phyloP scores from a whole-genome alignment of 2,329 filamentous ascomycete genomes.

The Amauroascus verrucosus region DNA sequence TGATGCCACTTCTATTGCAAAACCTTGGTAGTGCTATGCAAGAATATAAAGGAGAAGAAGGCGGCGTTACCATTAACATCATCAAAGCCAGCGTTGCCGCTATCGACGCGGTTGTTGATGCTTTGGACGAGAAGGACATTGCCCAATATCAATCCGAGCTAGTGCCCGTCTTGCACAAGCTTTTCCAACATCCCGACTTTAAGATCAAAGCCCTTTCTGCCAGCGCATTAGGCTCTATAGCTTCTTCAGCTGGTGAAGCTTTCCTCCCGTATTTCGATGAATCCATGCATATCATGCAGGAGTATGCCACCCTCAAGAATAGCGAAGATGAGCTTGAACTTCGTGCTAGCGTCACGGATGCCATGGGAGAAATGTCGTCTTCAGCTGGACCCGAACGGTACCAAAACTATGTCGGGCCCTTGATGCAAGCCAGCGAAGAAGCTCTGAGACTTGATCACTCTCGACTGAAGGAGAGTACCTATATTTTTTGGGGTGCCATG shows the following conservation, averaged over 20 bases:
- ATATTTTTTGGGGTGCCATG: constrained; percentile 91
- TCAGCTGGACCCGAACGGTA: constrained; percentile 80
- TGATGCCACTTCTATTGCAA: constrained; percentile 75
- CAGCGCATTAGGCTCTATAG: constrained; percentile 81
- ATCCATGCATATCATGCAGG: constrained; percentile 80
- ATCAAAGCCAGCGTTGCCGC: constrained; percentile 84
- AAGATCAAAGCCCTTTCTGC: constrained; percentile 85
- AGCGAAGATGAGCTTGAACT: constrained; percentile 83
- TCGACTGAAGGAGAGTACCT: constrained; percentile 86
- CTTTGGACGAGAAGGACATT: constrained; percentile 69
- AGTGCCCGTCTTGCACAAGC: constrained; percentile 70
- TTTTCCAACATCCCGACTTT: constrained; percentile 74
- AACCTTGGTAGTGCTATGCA: constrained; percentile 75
- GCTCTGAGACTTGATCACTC: constrained; percentile 80
- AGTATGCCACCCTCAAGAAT: constrained; percentile 76
- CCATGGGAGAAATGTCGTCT: constrained; percentile 82
- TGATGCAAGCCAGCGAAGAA: constrained; percentile 90
- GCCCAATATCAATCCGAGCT: constrained; percentile 71
- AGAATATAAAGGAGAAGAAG: constrained; percentile 52
- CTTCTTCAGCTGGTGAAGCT: constrained; percentile 66
- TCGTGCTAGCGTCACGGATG: constrained; percentile 79
- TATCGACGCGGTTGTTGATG: constrained; percentile 82
- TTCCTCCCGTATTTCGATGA: constrained; percentile 89
- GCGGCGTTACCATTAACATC: constrained; percentile 70
- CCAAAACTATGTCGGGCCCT: constrained; percentile 77